phyloP scores from a whole-genome alignment of 305 asterid genomes.

The Solanum hybrid region DNA sequence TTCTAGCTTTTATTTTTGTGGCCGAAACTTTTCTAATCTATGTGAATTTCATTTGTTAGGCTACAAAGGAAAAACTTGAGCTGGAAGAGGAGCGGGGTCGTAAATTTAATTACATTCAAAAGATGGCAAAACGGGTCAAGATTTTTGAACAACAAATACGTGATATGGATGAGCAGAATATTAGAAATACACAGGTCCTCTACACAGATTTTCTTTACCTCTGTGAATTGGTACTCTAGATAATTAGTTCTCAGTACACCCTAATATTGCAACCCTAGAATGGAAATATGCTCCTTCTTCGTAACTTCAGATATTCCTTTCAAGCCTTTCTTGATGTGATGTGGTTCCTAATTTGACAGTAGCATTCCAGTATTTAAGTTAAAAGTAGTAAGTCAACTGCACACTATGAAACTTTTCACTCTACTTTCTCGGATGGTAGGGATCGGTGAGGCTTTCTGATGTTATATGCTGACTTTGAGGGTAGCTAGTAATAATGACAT shows the following conservation, averaged over 20 bases:
- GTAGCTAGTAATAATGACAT: neutral
- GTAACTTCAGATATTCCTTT: neutral
- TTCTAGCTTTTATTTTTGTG: neutral
- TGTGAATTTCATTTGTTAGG: conserved; percentile 37
- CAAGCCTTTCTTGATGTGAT: neutral
- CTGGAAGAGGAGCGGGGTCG: conserved; percentile 46
- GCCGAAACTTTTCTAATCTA: neutral
- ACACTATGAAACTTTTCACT: neutral
- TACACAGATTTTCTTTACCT: conserved; percentile 5
- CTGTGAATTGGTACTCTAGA: neutral
- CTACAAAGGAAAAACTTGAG: conserved; percentile 50
- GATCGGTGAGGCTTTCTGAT: neutral
- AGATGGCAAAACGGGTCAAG: conserved; percentile 35
- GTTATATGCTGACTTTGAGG: neutral
- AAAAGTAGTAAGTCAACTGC: neutral
- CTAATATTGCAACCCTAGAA: conserved; percentile 4
- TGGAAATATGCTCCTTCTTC: neutral
- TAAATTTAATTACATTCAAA: conserved; percentile 31
- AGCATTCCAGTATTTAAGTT: neutral
- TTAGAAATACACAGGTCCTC: conserved; percentile 60
- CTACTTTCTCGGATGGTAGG: neutral
- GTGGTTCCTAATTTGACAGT: neutral
- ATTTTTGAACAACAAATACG: conserved; percentile 53
- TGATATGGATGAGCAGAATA: conserved; percentile 56
- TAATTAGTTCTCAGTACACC: conserved; percentile 2